Conservation (phyloP, 345 rosid species). For the Eucalyptus regnans region DNA sequence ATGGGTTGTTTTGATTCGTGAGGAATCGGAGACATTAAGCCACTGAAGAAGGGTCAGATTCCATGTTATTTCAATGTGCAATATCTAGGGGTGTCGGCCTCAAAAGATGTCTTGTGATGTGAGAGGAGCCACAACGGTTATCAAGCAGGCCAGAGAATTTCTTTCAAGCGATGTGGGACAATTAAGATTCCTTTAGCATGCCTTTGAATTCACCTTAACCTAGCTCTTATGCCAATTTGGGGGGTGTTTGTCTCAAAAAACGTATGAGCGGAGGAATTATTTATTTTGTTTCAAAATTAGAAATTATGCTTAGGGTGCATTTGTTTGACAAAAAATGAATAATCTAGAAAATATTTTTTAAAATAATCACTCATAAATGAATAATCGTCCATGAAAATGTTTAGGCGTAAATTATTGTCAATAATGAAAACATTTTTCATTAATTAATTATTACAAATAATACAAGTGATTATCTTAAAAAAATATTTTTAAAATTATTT, state of each 20-base stretch:
- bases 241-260: accelerated
- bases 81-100: accelerated
- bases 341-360: too few species aligned
- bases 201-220: accelerated
- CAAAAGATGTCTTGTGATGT: too few species aligned
- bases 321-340: too few species aligned
- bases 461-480: too few species aligned
- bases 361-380: too few species aligned
- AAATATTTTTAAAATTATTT: too few species aligned
- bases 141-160: accelerated
- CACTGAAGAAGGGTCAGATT: neutral
- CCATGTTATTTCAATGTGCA: neutral
- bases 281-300: neutral
- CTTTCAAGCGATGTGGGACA: accelerated
- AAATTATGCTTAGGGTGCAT: neutral
- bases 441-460: too few species aligned
- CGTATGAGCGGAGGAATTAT: neutral
- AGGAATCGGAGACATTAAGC: neutral
- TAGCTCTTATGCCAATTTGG: accelerated
- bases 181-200: too few species aligned
- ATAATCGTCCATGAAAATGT: too few species aligned
- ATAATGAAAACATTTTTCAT: too few species aligned
- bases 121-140: accelerated
- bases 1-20: neutral
- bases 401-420: too few species aligned